Evolutionary conservation across 2,329 filamentous ascomycete genomes (phyloP).

Genomic region (Tolypocladium paradoxum): DNA sequence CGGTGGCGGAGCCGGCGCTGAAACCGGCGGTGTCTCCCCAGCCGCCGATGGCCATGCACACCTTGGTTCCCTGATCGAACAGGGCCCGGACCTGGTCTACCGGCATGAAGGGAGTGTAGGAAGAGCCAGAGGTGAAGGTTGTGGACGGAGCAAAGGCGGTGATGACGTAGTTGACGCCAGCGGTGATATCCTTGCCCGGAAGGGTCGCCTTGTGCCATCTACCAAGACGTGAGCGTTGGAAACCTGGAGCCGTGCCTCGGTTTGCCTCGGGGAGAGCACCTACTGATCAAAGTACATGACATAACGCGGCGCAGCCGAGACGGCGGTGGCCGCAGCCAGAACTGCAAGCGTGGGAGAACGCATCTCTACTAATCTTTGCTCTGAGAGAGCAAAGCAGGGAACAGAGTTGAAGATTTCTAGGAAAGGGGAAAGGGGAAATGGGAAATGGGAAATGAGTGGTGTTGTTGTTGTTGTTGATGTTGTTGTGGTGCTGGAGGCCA

Average conservation of each 20-base stretch:
- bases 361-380: conserved; percentile 1
- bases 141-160: conserved; percentile 42
- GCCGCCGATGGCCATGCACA: conserved; percentile 55
- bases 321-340: conserved; percentile 9
- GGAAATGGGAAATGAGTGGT: background rate
- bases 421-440: background rate
- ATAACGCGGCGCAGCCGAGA: conserved; percentile 14
- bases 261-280: conserved; percentile 6
- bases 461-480: too few relatives aligned
- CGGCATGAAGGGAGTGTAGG: conserved; percentile 42
- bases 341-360: conserved; percentile 5
- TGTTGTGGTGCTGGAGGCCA: too few relatives aligned
- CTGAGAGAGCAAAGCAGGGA: background rate
- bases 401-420: background rate
- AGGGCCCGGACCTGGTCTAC: conserved; percentile 38
- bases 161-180: conserved; percentile 41
- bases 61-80: conserved; percentile 41
- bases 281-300: conserved; percentile 38
- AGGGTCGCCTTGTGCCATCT: conserved; percentile 30
- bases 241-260: background rate
- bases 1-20: conserved; percentile 33
- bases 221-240: background rate
- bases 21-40: conserved; percentile 55
- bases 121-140: conserved; percentile 29
- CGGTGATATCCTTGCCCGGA: conserved; percentile 24